A percentile compares a stretch with the other conserved stretches of the same genome.
Evolutionary conservation across 306 rosid species (phyloP).

Genomic region (Begonia peltatifolia): DNA sequence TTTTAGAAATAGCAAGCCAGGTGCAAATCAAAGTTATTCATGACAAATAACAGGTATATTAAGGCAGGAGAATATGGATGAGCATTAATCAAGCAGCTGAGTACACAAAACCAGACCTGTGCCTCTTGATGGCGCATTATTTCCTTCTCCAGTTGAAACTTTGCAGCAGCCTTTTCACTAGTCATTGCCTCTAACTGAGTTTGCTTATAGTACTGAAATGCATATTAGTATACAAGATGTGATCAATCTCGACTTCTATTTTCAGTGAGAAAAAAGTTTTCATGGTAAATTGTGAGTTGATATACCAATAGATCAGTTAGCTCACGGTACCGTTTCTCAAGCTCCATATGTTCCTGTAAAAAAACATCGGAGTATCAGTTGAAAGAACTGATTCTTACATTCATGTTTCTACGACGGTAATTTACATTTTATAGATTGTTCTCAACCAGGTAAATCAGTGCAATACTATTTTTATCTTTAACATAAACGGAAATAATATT

Average conservation of each 20-base stretch:
- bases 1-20: constrained; percentile 17
- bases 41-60: background rate
- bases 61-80: constrained; percentile 11
- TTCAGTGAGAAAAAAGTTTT: constrained; percentile 1
- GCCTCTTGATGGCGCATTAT: constrained; percentile 71
- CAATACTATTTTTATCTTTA: too few relatives aligned
- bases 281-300: constrained; percentile 9
- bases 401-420: background rate
- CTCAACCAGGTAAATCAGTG: too few relatives aligned
- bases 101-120: constrained; percentile 41
- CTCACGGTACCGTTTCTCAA: constrained; percentile 97
- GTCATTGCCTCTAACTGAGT: constrained; percentile 94
- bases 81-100: constrained; percentile 10
- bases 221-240: constrained; percentile 4
- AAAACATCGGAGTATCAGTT: constrained; percentile 13
- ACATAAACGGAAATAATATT: too few relatives aligned
- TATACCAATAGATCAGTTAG: constrained; percentile 90
- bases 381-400: background rate
- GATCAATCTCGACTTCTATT: constrained; percentile 1
- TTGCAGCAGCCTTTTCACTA: constrained; percentile 92
- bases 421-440: background rate
- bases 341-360: constrained; percentile 88
- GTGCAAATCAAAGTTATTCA: constrained; percentile 1
- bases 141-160: constrained; percentile 95
- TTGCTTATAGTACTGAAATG: constrained; percentile 89